These are phyloP conservation scores for Ilyonectria sp. DNA, from an alignment of 2,329 filamentous ascomycete genomes.

Conservation along the genomic window DNA sequence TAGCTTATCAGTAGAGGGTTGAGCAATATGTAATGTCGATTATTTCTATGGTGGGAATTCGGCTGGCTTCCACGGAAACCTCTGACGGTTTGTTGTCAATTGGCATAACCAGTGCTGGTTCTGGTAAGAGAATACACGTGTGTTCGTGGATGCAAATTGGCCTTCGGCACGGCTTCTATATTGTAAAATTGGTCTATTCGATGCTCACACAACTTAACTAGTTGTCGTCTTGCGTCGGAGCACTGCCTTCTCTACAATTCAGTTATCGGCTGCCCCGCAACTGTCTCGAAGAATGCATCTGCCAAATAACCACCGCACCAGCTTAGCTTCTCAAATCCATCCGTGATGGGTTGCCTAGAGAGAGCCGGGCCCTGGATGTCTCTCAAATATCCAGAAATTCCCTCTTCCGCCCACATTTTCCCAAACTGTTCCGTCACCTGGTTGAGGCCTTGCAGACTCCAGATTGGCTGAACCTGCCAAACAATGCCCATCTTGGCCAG, in stretches of 20 bases:
- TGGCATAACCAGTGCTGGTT: too few species aligned
- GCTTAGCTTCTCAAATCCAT: conserved; percentile 55
- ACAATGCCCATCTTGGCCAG: conserved; percentile 56
- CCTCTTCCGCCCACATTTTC: conserved; percentile 52
- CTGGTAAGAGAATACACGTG: too few species aligned
- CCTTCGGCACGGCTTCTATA: too few species aligned
- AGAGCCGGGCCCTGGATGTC: conserved; percentile 44
- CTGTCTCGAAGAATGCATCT: conserved; percentile 54
- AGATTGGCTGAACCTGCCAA: conserved; percentile 60
- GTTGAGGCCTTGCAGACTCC: conserved; percentile 53
- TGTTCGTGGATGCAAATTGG: too few species aligned
- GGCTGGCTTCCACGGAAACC: too few species aligned
- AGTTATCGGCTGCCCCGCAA: conserved; percentile 47
- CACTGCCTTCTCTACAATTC: background rate
- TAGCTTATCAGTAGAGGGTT: background rate
- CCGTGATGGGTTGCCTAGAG: conserved; percentile 46
- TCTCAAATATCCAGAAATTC: conserved; percentile 54
- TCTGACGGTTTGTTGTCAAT: too few species aligned
- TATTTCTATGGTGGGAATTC: too few species aligned
- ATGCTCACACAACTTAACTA: too few species aligned
- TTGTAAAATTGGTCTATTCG: too few species aligned
- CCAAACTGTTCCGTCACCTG: conserved; percentile 52
- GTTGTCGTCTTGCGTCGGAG: too few species aligned
- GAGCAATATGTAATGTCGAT: too few species aligned
- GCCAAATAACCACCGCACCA: conserved; percentile 55